Evolutionary conservation across 2,329 filamentous ascomycete species (phyloP), one percentile per base, ranked within the genome.

Genomic region (Grosmannia serpens): DNA sequence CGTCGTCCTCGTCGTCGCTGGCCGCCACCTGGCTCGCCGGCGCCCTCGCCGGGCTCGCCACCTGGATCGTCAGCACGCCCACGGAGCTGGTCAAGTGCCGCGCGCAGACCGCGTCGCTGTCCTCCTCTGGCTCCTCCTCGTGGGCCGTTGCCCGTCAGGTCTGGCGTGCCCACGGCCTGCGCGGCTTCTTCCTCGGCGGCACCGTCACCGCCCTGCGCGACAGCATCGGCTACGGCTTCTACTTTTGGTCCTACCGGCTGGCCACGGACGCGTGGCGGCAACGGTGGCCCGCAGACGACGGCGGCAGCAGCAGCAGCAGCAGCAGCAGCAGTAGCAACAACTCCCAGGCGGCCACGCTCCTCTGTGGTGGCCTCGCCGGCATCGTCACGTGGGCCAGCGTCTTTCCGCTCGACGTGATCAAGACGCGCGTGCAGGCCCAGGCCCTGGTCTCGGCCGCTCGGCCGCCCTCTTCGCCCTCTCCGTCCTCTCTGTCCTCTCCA

Each of bases 161-260:
- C 29, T 74, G 84, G 66, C 76, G 71, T 41, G 73, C 69, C 1
- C 70, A 77, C 57, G 83, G 86, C 4, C 58, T 89, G 4, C 76
- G 78, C 46, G 91, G 91, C 0, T 71, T 96, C 26, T 96, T 95
- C 68, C 80, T 85, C 62, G 92, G 91, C 24, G 92, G 92, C 24
- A 77, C 75, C 0, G 83, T 96, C 20, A 97, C 92, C 0, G 89
- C 87, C 57, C 69, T 92, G 47, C 80, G 92, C 55, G 92, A 97
- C 71, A 86, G 87, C 59, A 81, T 96, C 58, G 92, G 92, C n/a
- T 97, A 96, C 72, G 92, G 91, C 0, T 96, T 96, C 71, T 97
- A 96, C 69, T 97, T 97, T 70, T 95, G 88, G 88, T 87, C 87
- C 1, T 97, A 96, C 68, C 88, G 95, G 71, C 74, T 91, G 60